Percentiles rank a stretch among this genome's conserved stretches.
These are phyloP conservation scores for Sporisorium scitamineum DNA, from an alignment of 1,284 basidiomycete genomes.

Conservation along the genomic window DNA sequence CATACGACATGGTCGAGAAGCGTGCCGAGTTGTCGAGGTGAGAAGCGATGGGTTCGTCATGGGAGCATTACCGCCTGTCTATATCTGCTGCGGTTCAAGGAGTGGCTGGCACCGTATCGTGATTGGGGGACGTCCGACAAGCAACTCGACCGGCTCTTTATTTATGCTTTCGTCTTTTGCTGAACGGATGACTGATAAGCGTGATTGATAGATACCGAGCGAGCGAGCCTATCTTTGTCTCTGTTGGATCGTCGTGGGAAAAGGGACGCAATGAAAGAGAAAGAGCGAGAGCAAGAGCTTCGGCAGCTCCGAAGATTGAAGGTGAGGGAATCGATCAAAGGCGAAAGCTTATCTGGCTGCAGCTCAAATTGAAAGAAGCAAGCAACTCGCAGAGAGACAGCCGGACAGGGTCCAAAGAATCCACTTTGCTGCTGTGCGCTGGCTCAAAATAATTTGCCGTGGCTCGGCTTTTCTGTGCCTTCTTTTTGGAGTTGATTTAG, in stretches of 20 bases:
- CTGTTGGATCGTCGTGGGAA: conserved; percentile 1
- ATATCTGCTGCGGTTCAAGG: neutral
- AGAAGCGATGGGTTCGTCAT: conserved; percentile 12
- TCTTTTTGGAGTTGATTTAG: neutral
- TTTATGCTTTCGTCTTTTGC: neutral
- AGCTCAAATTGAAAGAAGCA: neutral
- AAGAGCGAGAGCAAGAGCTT: conserved; percentile 10
- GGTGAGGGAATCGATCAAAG: neutral
- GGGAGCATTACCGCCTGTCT: conserved; percentile 6
- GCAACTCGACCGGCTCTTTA: neutral
- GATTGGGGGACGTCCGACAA: neutral
- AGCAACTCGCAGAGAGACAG: no score
- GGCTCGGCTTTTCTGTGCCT: neutral
- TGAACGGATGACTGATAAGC: neutral
- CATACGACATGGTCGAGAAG: conserved; percentile 35
- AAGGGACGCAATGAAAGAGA: neutral
- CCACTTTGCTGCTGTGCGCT: neutral
- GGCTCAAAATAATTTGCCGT: neutral
- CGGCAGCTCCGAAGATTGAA: conserved; percentile 5
- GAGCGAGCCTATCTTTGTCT: neutral
- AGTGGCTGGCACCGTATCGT: neutral
- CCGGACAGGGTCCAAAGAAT: conserved; percentile 5
- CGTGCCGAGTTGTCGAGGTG: conserved; percentile 2
- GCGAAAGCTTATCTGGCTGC: conserved; percentile 11
- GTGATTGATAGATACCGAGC: neutral